These are phyloP conservation scores for Wickerhamomyces sp. DNA, from an alignment of 1,139 yeast genomes.

Conservation along the genomic window DNA sequence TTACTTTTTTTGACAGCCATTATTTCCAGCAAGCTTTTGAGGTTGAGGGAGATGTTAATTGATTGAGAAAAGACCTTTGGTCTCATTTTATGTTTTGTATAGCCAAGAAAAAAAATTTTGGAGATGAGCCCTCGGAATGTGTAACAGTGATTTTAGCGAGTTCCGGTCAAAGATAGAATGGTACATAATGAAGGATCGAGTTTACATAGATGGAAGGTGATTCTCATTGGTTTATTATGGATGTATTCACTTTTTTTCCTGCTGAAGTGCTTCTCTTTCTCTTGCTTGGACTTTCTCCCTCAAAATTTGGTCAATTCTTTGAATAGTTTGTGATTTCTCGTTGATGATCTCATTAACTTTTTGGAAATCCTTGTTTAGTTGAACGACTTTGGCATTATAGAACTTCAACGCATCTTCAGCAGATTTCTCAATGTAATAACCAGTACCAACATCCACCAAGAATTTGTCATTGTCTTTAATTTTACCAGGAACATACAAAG, in stretches of 20 bases:
- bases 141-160: no score
- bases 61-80: no score
- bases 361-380: slow-evolving; percentile 65
- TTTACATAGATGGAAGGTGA: no score
- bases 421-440: slow-evolving; percentile 83
- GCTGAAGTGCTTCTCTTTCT: slow-evolving; percentile 4
- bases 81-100: no score
- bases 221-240: no score
- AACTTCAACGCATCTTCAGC: slow-evolving; percentile 65
- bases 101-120: no score
- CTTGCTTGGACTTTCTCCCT: slow-evolving; percentile 29
- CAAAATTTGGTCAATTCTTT: slow-evolving; percentile 49
- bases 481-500: slow-evolving; percentile 85
- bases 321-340: slow-evolving; percentile 48
- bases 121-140: no score
- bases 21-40: no score
- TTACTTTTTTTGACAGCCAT: neutral
- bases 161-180: no score
- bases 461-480: slow-evolving; percentile 59
- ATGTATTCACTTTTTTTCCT: neutral
- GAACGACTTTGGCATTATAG: slow-evolving; percentile 68
- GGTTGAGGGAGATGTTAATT: no score
- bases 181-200: no score
- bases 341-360: slow-evolving; percentile 72
- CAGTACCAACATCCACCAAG: slow-evolving; percentile 94